Evolutionary conservation across 257 asterid species (phyloP).

Genomic region (Solanum pennellii): DNA sequence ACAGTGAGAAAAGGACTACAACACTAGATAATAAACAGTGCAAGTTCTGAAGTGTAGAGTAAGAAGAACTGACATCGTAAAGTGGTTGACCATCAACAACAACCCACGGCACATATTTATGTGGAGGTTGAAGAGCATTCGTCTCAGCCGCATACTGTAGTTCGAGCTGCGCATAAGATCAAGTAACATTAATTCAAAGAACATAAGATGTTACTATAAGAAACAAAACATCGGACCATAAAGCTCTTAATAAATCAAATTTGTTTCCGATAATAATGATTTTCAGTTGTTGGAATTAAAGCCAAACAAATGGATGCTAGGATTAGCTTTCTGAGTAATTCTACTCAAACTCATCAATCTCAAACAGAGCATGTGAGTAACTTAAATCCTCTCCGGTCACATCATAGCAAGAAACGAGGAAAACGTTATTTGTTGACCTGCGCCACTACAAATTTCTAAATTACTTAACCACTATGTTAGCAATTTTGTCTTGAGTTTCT

Average conservation of each 20-base stretch:
- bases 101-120: conserved; percentile 84
- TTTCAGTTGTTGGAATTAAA: neutral
- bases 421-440: neutral
- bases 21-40: neutral
- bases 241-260: neutral
- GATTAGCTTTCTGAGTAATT: neutral
- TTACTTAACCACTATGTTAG: neutral
- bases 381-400: neutral
- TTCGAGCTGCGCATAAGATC: conserved; percentile 48
- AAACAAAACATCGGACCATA: neutral
- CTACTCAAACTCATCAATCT: neutral
- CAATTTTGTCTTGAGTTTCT: neutral
- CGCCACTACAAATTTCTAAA: neutral
- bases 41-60: neutral
- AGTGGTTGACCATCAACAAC: conserved; percentile 81
- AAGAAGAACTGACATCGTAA: conserved; percentile 55
- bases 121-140: conserved; percentile 76
- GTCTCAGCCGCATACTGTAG: conserved; percentile 60
- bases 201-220: neutral
- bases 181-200: neutral
- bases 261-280: neutral
- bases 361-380: neutral
- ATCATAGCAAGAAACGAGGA: neutral
- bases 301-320: neutral
- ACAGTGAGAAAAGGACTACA: neutral